Percentiles rank a stretch among this genome's conserved stretches.
Conservation (phyloP, 2,329 filamentous ascomycete species). For the Chaetoscypha palmicola region DNA sequence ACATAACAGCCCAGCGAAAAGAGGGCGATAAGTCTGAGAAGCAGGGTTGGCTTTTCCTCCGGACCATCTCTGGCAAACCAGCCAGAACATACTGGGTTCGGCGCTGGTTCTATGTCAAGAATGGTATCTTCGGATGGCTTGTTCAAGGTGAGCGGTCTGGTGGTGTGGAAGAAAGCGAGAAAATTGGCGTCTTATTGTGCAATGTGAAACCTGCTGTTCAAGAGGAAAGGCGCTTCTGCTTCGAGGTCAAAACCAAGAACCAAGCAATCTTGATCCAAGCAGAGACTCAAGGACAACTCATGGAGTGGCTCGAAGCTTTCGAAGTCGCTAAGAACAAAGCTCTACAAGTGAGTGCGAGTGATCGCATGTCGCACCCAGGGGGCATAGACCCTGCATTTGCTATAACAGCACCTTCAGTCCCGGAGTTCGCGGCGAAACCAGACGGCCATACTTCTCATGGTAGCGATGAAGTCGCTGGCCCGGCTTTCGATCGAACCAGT, state of each 20-base stretch:
- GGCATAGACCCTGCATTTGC: slow-evolving; percentile 73
- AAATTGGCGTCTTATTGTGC: slow-evolving; percentile 90
- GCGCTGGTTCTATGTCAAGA: slow-evolving; percentile 92
- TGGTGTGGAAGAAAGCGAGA: slow-evolving; percentile 90
- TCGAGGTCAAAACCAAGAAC: slow-evolving; percentile 97
- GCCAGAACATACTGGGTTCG: slow-evolving; percentile 83
- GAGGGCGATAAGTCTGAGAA: slow-evolving; percentile 56
- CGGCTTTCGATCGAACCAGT: slow-evolving; percentile 50
- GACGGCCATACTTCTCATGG: slow-evolving; percentile 50
- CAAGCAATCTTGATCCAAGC: slow-evolving; percentile 84
- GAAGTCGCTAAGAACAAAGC: slow-evolving; percentile 91
- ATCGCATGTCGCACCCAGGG: slow-evolving; percentile 35
- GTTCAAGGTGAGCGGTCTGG: slow-evolving; percentile 71
- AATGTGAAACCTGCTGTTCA: slow-evolving; percentile 84
- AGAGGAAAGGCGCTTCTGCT: slow-evolving; percentile 93
- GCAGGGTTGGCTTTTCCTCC: slow-evolving; percentile 88
- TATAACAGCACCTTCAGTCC: slow-evolving; percentile 78
- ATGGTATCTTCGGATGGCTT: slow-evolving; percentile 94
- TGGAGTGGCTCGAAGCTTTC: slow-evolving; percentile 89
- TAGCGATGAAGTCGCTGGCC: slow-evolving; percentile 40
- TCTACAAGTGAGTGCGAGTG: slow-evolving; percentile 62
- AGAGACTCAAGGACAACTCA: slow-evolving; percentile 86
- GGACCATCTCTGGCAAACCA: slow-evolving; percentile 78
- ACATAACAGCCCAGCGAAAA: slow-evolving; percentile 42
- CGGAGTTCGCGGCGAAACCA: slow-evolving; percentile 82